phyloP scores from a whole-genome alignment of 371 early-diverging fungal genomes.

The Zychaea mexicana region DNA sequence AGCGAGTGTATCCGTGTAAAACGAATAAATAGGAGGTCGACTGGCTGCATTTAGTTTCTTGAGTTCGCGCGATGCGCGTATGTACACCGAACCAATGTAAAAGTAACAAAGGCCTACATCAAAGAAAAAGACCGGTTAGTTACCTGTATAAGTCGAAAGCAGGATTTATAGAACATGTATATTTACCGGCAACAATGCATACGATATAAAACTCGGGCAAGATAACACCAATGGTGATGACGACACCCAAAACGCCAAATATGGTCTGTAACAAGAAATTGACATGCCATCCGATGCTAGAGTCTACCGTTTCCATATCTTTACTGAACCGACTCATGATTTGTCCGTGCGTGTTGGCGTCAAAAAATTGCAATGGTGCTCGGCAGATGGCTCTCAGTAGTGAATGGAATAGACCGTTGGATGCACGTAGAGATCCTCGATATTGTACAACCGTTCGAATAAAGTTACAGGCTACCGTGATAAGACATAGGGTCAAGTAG shows the following conservation, averaged over 20 bases:
- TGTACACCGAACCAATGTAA: constrained; percentile 52
- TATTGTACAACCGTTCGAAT: constrained; percentile 61
- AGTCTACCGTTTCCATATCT: constrained; percentile 84
- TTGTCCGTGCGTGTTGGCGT: constrained; percentile 84
- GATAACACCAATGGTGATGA: constrained; percentile 67
- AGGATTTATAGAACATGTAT: neutral
- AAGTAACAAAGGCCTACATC: constrained; percentile 30
- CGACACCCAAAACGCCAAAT: constrained; percentile 63
- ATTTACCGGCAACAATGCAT: constrained; percentile 37
- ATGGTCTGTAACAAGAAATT: constrained; percentile 69
- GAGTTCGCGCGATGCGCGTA: constrained; percentile 56
- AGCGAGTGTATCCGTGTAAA: constrained; percentile 57
- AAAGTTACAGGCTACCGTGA: constrained; percentile 36
- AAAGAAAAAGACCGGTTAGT: neutral
- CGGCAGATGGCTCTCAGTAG: constrained; percentile 64
- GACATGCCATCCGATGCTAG: constrained; percentile 67
- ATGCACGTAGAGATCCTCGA: constrained; percentile 67
- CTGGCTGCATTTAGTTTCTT: constrained; percentile 55
- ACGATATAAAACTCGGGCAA: constrained; percentile 62
- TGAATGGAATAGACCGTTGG: constrained; percentile 57
- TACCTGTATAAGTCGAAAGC: no score
- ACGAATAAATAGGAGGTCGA: constrained; percentile 51
- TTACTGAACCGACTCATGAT: constrained; percentile 89
- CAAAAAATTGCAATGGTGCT: constrained; percentile 84
- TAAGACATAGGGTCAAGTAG: constrained; percentile 35